A percentile compares a stretch with the other conserved stretches of the same genome.
These are phyloP conservation scores for Actinomucor elegans DNA, from an alignment of 371 early-diverging fungal genomes.

Conservation along the genomic window DNA sequence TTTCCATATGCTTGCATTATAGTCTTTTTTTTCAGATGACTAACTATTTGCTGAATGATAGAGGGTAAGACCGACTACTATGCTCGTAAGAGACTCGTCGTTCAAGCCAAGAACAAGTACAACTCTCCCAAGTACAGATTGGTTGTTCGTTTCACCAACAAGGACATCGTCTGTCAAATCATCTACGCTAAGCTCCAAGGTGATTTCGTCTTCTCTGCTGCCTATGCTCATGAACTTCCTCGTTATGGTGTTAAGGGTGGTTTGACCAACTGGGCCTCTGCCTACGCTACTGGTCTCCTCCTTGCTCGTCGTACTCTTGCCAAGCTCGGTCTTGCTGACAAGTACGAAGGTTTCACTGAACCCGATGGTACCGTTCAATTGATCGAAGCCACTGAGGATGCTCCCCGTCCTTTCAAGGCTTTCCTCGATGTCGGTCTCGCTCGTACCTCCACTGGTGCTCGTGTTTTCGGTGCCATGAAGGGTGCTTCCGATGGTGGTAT, in stretches of 20 bases:
- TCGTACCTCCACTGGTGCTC: conserved; percentile 99
- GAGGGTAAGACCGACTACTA: conserved; percentile 99
- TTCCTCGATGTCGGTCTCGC: conserved; percentile 99
- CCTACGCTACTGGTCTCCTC: conserved; percentile 99
- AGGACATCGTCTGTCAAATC: conserved; percentile 97
- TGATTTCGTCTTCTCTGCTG: conserved; percentile 97
- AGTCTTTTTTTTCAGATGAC: too few relatives aligned
- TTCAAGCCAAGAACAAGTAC: conserved; percentile 99
- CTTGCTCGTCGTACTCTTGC: conserved; percentile 96
- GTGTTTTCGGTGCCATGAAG: conserved; percentile 99
- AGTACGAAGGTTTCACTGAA: conserved; percentile 95
- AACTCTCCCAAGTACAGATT: conserved; percentile 99
- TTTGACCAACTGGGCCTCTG: conserved; percentile 99
- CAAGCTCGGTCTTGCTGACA: conserved; percentile 94
- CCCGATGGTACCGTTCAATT: conserved; percentile 91
- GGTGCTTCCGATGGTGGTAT: conserved; percentile 99
- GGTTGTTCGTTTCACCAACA: conserved; percentile 99
- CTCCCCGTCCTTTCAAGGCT: conserved; percentile 98
- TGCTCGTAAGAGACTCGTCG: conserved; percentile 97
- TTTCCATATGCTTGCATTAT: too few relatives aligned
- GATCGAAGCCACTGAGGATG: conserved; percentile 92
- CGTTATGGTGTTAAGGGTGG: conserved; percentile 99
- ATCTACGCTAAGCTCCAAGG: conserved; percentile 99
- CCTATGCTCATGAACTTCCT: conserved; percentile 99
- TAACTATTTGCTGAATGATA: conserved; percentile 34